phyloP scores from a whole-genome alignment of 1,284 basidiomycete genomes.

The Microbotryomycetes sp. region DNA sequence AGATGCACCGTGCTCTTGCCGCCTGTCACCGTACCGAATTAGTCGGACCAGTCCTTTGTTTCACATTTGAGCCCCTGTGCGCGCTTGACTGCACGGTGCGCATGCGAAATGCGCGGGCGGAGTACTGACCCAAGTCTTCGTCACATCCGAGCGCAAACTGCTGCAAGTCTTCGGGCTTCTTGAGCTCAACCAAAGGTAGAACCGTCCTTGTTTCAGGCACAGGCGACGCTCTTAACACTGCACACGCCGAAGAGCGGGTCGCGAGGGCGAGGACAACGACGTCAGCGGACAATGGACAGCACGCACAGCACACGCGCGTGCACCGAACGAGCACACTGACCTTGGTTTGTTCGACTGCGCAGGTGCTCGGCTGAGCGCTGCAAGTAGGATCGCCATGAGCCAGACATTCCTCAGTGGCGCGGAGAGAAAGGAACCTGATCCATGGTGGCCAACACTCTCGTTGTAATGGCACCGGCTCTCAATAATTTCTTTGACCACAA shows the following conservation, averaged over 20 bases:
- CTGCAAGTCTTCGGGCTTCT: slow-evolving; percentile 52
- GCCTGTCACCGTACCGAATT: slow-evolving; percentile 42
- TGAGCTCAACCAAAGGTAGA: slow-evolving; percentile 45
- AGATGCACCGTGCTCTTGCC: slow-evolving; percentile 68
- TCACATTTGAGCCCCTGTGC: no score
- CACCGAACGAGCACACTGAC: background rate
- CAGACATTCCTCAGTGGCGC: background rate
- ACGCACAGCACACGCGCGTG: background rate
- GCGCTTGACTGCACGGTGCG: no score
- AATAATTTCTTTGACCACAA: no score
- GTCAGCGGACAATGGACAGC: background rate
- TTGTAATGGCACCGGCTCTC: no score
- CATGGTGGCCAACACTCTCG: no score
- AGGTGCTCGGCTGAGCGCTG: slow-evolving; percentile 26
- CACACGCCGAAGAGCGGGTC: background rate
- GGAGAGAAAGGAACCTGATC: no score
- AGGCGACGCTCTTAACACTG: slow-evolving; percentile 23
- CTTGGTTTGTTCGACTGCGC: slow-evolving; percentile 10
- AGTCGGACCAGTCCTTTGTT: background rate
- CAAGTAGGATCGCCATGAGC: slow-evolving; percentile 21
- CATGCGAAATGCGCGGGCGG: no score
- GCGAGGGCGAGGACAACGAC: background rate
- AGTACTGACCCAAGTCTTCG: slow-evolving; percentile 58
- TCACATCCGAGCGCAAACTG: slow-evolving; percentile 70
- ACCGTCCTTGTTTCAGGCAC: slow-evolving; percentile 1